Conservation (phyloP, 2,329 filamentous ascomycete genomes). For the Leptographium lundbergii region DNA sequence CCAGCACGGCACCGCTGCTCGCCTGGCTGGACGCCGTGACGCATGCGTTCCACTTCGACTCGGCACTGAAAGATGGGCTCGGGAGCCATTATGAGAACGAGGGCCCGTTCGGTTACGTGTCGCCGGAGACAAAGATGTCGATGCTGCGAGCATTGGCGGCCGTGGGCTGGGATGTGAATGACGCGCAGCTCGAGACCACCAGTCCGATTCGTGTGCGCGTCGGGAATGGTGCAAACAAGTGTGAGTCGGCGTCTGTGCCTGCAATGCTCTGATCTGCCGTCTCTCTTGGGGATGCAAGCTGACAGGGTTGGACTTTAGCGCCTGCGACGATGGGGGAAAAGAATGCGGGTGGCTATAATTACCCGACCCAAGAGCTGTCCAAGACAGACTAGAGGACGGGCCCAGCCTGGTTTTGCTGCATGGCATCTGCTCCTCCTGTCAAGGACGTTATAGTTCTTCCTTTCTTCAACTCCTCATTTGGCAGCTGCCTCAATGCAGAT, state of each 20-base stretch:
- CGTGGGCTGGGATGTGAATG: constrained; percentile 54
- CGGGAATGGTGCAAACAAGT: constrained; percentile 16
- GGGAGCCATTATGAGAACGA: constrained; percentile 24
- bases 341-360: background rate
- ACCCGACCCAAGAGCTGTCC: background rate
- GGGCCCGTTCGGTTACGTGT: constrained; percentile 30
- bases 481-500: background rate
- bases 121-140: constrained; percentile 20
- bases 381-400: background rate
- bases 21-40: constrained; percentile 30
- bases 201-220: constrained; percentile 31
- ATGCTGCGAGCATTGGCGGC: constrained; percentile 24
- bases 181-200: constrained; percentile 53
- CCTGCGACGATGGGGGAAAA: background rate
- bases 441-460: background rate
- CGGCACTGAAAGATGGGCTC: constrained; percentile 22
- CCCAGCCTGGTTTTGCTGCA: background rate
- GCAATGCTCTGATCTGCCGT: background rate
- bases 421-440: background rate
- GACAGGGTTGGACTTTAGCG: background rate
- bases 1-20: constrained; percentile 17
- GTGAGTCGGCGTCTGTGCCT: constrained; percentile 9
- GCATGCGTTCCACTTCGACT: constrained; percentile 24
- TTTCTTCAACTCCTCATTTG: background rate
- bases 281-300: background rate